A percentile compares a stretch with the other conserved stretches of the same genome.
Evolutionary conservation across 495 filamentous ascomycete species (phyloP).

Genomic region (Aspergillus nanangensis): DNA sequence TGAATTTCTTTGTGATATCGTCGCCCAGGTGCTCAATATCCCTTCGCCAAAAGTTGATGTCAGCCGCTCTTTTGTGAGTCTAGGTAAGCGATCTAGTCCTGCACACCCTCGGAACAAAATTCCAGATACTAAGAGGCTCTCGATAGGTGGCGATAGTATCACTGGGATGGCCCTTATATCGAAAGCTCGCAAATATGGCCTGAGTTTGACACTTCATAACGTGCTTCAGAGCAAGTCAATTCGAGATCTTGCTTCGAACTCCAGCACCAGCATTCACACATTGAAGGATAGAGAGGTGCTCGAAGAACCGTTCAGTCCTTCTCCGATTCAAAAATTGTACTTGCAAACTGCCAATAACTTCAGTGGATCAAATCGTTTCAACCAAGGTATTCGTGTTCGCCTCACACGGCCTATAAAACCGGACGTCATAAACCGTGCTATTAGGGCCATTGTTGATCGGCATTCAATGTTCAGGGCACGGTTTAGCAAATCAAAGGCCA

Average conservation of each 20-base stretch:
- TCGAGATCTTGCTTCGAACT: conserved; percentile 27
- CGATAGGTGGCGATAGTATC: conserved; percentile 43
- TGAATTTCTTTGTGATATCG: conserved; percentile 33
- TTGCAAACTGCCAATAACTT: conserved; percentile 42
- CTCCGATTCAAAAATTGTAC: conserved; percentile 42
- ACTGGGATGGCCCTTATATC: conserved; percentile 39
- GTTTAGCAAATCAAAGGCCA: conserved; percentile 36
- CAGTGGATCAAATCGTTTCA: conserved; percentile 54
- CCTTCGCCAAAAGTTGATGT: conserved; percentile 31
- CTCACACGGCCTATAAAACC: conserved; percentile 45
- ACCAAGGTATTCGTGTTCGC: conserved; percentile 64
- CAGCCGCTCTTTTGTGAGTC: conserved; percentile 38
- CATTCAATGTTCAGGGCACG: conserved; percentile 70
- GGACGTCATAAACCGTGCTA: conserved; percentile 47
- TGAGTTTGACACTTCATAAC: conserved; percentile 31
- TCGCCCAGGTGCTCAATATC: conserved; percentile 46
- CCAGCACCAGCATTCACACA: conserved; percentile 16
- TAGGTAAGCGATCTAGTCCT: conserved; percentile 33
- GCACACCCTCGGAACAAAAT: too few relatives aligned
- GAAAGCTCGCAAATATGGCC: conserved; percentile 31
- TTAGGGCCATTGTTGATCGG: conserved; percentile 54
- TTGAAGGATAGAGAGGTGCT: conserved; percentile 26
- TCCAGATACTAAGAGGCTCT: conserved; percentile 18
- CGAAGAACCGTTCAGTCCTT: conserved; percentile 48
- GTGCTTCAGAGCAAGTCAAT: conserved; percentile 35